Conservation (phyloP, 139 green algal genomes). For the Chlamydomonas schloesseri region DNA sequence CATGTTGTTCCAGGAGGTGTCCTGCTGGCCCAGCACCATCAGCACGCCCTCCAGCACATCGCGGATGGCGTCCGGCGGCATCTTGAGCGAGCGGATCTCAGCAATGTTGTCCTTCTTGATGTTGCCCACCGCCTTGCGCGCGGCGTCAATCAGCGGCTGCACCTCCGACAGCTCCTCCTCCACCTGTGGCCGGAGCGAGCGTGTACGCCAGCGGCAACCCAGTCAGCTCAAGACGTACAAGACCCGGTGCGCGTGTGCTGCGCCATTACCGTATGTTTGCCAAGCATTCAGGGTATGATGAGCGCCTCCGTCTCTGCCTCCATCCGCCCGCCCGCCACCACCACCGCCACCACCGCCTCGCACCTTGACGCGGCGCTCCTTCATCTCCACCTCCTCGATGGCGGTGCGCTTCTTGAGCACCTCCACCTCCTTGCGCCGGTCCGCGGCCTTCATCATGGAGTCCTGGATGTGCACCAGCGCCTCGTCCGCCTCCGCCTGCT, state of each 20-base stretch:
- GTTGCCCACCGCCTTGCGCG: slow-evolving; percentile 77
- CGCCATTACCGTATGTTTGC: no score
- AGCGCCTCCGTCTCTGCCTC: no score
- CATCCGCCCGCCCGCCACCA: slow-evolving; percentile 68
- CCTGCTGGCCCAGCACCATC: slow-evolving; percentile 77
- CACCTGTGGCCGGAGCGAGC: slow-evolving; percentile 59
- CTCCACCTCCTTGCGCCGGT: slow-evolving; percentile 74
- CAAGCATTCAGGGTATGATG: no score
- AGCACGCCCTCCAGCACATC: slow-evolving; percentile 91
- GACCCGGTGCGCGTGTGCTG: no score
- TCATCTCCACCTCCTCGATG: slow-evolving; percentile 72
- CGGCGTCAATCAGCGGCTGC: slow-evolving; percentile 84
- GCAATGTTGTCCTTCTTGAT: slow-evolving; percentile 90
- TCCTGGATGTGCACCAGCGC: slow-evolving; percentile 74
- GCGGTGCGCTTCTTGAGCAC: slow-evolving; percentile 70
- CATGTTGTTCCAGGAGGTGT: slow-evolving; percentile 90
- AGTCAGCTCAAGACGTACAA: no score
- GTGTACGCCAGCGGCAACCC: no score
- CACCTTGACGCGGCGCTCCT: slow-evolving; percentile 41
- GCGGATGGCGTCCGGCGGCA: slow-evolving; percentile 70
- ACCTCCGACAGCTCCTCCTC: slow-evolving; percentile 81
- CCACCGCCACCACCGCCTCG: slow-evolving; percentile 64
- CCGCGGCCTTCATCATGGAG: slow-evolving; percentile 68
- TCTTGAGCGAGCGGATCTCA: slow-evolving; percentile 87
- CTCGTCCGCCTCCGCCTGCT: slow-evolving; percentile 78